Conservation (phyloP, 148 eudicot genomes). For the Rheum nobile region DNA sequence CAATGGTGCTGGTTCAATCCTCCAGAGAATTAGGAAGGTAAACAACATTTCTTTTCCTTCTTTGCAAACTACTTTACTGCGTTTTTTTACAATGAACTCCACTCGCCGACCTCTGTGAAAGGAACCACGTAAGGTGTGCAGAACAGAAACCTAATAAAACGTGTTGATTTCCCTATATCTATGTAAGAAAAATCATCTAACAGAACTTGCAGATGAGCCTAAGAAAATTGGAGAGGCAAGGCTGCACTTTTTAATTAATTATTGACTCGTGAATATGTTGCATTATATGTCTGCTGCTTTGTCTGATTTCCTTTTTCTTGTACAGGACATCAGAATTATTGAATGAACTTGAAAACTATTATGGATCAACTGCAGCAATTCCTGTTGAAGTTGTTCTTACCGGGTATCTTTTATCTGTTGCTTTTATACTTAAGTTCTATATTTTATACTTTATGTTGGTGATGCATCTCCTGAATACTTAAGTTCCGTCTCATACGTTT, state of each 20-base stretch:
- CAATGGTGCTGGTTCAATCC: conserved; percentile 80
- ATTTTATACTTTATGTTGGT: background rate
- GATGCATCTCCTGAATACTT: background rate
- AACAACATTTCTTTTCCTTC: background rate
- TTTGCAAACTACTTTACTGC: background rate
- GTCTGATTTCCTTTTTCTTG: conserved; percentile 1
- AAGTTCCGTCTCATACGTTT: background rate
- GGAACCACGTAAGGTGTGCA: background rate
- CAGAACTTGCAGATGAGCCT: background rate
- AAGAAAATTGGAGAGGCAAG: background rate
- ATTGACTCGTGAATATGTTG: background rate
- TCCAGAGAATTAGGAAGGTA: conserved; percentile 48
- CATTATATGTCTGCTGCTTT: background rate
- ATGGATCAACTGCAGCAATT: conserved; percentile 48
- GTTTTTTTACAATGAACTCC: background rate
- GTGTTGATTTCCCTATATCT: background rate
- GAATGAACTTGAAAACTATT: conserved; percentile 38
- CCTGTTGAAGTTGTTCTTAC: conserved; percentile 76
- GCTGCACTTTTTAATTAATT: background rate
- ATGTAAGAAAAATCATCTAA: background rate
- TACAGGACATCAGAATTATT: conserved; percentile 59
- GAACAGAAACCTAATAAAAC: background rate
- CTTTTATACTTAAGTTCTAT: conserved; percentile 8
- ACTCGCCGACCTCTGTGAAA: background rate
- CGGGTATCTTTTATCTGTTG: conserved; percentile 32